Conservation (phyloP, 768 basidiomycete species). For the Aureoboletus auriporus region DNA sequence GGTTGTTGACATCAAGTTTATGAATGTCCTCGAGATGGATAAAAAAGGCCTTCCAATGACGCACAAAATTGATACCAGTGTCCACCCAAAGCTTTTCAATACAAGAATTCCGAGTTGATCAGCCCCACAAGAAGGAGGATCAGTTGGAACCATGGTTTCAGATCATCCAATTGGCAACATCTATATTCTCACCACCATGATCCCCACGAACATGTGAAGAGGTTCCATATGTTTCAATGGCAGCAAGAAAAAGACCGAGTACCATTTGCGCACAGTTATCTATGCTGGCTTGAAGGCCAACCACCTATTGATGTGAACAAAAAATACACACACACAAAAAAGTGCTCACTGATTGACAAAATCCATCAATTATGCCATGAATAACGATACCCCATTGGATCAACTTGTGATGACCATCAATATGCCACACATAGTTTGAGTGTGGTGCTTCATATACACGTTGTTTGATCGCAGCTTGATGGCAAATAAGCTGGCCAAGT, state of each 20-base stretch:
- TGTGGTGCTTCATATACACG: too few species aligned
- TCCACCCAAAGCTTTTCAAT: slow-evolving; percentile 47
- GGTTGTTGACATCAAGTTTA: slow-evolving; percentile 27
- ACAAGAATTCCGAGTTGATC: slow-evolving; percentile 38
- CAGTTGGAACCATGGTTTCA: slow-evolving; percentile 18
- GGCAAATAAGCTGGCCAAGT: too few species aligned
- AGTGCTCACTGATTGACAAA: too few species aligned
- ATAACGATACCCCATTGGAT: too few species aligned
- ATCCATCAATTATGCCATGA: too few species aligned
- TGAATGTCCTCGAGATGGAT: slow-evolving; percentile 32
- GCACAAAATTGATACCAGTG: slow-evolving; percentile 36
- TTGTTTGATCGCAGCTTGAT: too few species aligned
- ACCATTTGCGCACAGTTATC: slow-evolving; percentile 28
- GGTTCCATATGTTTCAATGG: slow-evolving; percentile 9
- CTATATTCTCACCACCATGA: slow-evolving; percentile 27
- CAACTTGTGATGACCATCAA: too few species aligned
- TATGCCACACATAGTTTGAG: too few species aligned
- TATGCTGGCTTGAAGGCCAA: slow-evolving; percentile 15
- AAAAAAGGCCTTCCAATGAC: slow-evolving; percentile 42
- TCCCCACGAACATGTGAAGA: slow-evolving; percentile 28
- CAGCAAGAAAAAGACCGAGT: slow-evolving; percentile 18
- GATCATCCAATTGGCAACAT: slow-evolving; percentile 27
- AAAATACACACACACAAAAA: too few species aligned
- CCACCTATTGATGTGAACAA: slow-evolving; percentile 8
- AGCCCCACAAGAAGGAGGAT: slow-evolving; percentile 29